Base-by-base conservation (phyloP, 805 yeast genomes). In the Wilhelminamyces savonicus region DNA sequence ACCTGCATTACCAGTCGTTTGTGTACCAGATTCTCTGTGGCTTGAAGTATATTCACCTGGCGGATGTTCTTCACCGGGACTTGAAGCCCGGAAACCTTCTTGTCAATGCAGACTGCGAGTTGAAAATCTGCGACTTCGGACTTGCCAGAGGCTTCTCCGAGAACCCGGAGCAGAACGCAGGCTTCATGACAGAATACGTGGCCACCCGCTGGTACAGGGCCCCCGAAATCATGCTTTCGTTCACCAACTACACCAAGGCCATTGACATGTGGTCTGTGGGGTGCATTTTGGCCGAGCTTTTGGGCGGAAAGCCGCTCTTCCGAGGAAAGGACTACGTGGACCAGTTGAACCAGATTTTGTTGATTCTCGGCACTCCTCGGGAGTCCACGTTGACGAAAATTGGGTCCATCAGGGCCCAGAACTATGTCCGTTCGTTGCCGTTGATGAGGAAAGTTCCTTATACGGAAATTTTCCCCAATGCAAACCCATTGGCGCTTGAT, bases 141-240 rank as follows among this genome's bases (percentile, higher is more conserved):
- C 69, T 90, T 35, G 97, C 97, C 1, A 73, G 97, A 53, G 95
- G 97, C 21, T 87, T 82, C 43, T 76, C 86, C 7, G 77, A 77
- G 36, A 81, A 79, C 47, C 83, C 87, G 1, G 88, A 79, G 36
- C 83, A 79, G 44, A 86, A 87, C 44, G 82, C 83, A 19, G 97
- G 95, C n/a, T 90, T 86, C 48, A 64, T 90, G 67, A 92, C 98
- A 1, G 97, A 90, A 56, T 92, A 92, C 52, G 98, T 92, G 16
- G 97, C 98, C 19, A 92, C 98, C 1, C 72, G 98, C 54, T 92
- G 98, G 98, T 92, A 92, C 58, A 69, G 98, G 43, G 98, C 98
- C 3, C 98, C 98, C 0, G 98, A 92, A 52, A 87, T 92, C 57
- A 90, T 92, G 87, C 68, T 92, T 32, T 81, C 94, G 40, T 86